phyloP scores from a whole-genome alignment of 1,284 basidiomycete genomes.

The Singerocomus rubriflavus region DNA sequence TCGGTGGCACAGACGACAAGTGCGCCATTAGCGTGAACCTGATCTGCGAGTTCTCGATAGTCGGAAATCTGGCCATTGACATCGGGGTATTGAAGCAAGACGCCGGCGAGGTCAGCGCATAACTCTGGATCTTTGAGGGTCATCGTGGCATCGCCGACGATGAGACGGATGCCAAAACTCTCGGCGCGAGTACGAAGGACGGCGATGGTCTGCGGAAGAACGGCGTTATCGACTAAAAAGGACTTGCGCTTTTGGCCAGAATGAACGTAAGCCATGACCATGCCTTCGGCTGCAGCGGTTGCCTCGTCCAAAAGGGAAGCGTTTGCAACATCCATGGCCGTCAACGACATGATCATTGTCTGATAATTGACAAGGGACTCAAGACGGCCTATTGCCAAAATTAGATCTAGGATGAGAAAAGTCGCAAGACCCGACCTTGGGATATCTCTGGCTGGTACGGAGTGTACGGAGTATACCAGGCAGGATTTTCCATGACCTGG shows the following conservation, averaged over 20 bases:
- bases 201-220: conserved; percentile 83
- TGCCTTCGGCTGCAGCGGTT: conserved; percentile 91
- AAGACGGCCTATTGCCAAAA: conserved; percentile 64
- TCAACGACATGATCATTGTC: conserved; percentile 94
- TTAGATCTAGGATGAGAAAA: conserved; percentile 11
- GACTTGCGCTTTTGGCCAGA: conserved; percentile 73
- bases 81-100: conserved; percentile 91
- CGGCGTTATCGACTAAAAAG: conserved; percentile 81
- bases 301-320: conserved; percentile 91
- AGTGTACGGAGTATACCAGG: conserved; percentile 98
- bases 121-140: conserved; percentile 53
- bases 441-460: conserved; percentile 93
- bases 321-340: conserved; percentile 92
- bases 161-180: conserved; percentile 84
- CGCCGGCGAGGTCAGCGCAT: conserved; percentile 75
- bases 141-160: conserved; percentile 59
- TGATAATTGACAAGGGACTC: conserved; percentile 98
- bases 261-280: conserved; percentile 78
- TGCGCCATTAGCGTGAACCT: conserved; percentile 74
- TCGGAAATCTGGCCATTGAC: conserved; percentile 85
- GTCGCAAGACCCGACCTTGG: conserved; percentile 58
- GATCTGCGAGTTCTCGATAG: conserved; percentile 65
- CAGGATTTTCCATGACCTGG: conserved; percentile 93
- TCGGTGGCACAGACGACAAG: conserved; percentile 89
- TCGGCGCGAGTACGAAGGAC: conserved; percentile 86